Percentiles rank a stretch among this genome's conserved stretches.
Conservation (phyloP, 2,329 filamentous ascomycete species). For the Colletotrichum nymphaeae region DNA sequence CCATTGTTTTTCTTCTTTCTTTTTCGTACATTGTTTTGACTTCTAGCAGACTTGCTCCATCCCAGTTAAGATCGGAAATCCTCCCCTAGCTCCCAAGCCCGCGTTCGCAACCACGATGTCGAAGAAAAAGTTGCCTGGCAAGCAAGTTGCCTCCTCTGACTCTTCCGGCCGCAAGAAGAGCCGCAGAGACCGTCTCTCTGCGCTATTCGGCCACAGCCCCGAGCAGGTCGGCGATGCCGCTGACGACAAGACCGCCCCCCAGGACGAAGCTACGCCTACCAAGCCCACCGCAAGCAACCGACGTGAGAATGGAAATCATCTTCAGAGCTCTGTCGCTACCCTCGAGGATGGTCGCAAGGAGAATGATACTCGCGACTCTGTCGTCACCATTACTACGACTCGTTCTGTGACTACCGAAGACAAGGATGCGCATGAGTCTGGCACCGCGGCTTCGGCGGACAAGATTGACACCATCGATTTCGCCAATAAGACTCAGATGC, state of each 20-base stretch:
- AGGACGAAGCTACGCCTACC: not conserved
- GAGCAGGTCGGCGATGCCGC: not conserved
- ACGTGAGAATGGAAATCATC: not conserved
- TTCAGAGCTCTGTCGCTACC: not conserved
- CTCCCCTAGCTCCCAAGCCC: not conserved
- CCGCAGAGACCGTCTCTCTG: slow-evolving; percentile 8
- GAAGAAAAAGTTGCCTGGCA: not conserved
- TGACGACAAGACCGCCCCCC: not conserved
- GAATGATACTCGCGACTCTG: not conserved
- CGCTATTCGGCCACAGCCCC: slow-evolving; percentile 4
- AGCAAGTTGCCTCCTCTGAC: not conserved
- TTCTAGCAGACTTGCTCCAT: not conserved
- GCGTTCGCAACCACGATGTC: slow-evolving; percentile 6
- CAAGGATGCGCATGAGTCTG: not conserved
- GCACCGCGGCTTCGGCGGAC: not conserved
- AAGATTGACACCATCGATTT: not conserved
- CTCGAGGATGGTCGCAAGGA: not conserved
- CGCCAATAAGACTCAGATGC: not conserved
- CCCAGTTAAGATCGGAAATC: not conserved
- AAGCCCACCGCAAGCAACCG: not conserved
- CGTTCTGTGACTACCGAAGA: not conserved
- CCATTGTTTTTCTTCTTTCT: not conserved
- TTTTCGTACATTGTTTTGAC: slow-evolving; percentile 1
- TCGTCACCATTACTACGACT: not conserved
- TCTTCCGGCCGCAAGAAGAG: not conserved